phyloP scores from a whole-genome alignment of 148 eudicot species.

The Drosera capensis region DNA sequence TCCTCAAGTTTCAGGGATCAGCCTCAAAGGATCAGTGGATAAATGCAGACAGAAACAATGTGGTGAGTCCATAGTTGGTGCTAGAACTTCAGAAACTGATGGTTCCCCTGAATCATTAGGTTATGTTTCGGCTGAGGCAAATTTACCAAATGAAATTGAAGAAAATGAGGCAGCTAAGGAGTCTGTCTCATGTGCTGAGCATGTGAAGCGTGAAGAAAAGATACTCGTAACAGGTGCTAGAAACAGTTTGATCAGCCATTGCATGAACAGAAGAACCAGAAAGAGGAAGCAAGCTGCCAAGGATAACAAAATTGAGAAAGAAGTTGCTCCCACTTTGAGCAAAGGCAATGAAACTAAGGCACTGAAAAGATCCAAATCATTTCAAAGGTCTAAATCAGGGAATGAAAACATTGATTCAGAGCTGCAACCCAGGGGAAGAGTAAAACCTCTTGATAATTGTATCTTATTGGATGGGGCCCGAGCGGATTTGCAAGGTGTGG shows the following conservation, averaged over 20 bases:
- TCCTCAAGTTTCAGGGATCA: constrained; percentile 7
- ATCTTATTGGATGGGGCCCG: constrained; percentile 9
- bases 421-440: constrained; percentile 9
- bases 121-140: constrained; percentile 5
- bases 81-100: neutral
- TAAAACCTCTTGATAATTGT: constrained; percentile 11
- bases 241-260: neutral
- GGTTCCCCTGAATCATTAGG: neutral
- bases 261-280: too few relatives aligned
- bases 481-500: constrained; percentile 7
- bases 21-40: constrained; percentile 5
- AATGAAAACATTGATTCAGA: constrained; percentile 6
- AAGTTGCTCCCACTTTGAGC: too few relatives aligned
- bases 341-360: too few relatives aligned
- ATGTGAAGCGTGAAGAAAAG: neutral
- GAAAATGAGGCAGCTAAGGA: constrained; percentile 5
- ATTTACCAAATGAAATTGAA: constrained; percentile 6
- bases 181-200: constrained; percentile 3
- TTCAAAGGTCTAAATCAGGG: neutral
- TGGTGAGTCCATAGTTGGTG: neutral
- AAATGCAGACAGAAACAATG: constrained; percentile 5
- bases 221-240: neutral
- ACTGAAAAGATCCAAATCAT: constrained; percentile 3
- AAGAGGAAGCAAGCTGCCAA: too few relatives aligned
- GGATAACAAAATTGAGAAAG: too few relatives aligned